These are phyloP conservation scores for Talaromyces sp. DNA, from an alignment of 2,329 filamentous ascomycete species.

Conservation along the genomic window DNA sequence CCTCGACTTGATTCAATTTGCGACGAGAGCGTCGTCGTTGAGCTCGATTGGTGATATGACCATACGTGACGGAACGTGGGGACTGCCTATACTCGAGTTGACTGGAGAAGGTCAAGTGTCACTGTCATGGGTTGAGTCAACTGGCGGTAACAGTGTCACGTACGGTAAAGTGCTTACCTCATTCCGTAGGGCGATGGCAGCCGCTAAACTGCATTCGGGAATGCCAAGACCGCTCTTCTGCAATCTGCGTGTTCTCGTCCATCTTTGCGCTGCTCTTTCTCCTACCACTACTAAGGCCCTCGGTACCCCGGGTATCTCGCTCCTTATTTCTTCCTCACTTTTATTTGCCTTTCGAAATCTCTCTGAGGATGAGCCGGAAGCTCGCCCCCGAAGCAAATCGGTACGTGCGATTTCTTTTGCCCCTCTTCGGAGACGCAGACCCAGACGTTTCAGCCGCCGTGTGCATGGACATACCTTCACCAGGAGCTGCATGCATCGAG, in stretches of 20 bases:
- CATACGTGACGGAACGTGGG: constrained; percentile 1
- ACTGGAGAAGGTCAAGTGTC: no score
- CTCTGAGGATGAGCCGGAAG: constrained; percentile 61
- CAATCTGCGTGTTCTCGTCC: constrained; percentile 27
- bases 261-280: constrained; percentile 22
- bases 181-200: not conserved
- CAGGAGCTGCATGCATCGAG: not conserved
- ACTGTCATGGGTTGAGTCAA: not conserved
- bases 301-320: constrained; percentile 32
- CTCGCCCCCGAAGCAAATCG: constrained; percentile 99
- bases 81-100: no score
- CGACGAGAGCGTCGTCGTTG: constrained; percentile 23
- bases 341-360: constrained; percentile 20
- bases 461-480: not conserved
- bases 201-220: constrained; percentile 20
- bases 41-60: constrained; percentile 12
- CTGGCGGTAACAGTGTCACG: constrained; percentile 5
- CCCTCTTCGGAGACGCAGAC: constrained; percentile 24
- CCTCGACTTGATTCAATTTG: constrained; percentile 17
- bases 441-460: not conserved
- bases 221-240: constrained; percentile 32
- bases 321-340: constrained; percentile 15
- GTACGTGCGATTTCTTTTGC: constrained; percentile 58
- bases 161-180: constrained; percentile 15
- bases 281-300: constrained; percentile 17